phyloP scores from a whole-genome alignment of 108 stramenopile species.

The Stephanodiscus triporus region DNA sequence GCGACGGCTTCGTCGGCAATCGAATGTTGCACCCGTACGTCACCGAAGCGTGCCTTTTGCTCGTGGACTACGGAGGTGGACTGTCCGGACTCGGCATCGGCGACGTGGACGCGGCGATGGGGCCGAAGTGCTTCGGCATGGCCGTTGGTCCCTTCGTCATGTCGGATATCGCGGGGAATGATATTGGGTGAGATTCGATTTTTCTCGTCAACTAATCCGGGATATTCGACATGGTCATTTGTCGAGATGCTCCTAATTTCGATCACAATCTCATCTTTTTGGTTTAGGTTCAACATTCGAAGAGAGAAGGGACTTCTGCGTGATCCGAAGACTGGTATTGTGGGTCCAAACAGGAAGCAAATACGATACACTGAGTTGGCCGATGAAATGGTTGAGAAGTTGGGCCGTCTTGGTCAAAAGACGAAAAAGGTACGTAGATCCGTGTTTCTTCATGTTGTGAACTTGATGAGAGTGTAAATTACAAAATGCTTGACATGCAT shows the following conservation, averaged over 20 bases:
- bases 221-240: not conserved
- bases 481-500: not conserved
- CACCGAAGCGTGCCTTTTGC: conserved; percentile 66
- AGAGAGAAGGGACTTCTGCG: conserved; percentile 72
- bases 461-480: not conserved
- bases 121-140: conserved; percentile 73
- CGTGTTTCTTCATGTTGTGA: conserved; percentile 1
- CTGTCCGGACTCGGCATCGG: conserved; percentile 60
- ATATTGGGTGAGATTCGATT: conserved; percentile 70
- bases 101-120: conserved; percentile 77
- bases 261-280: not conserved
- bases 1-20: conserved; percentile 98
- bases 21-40: conserved; percentile 91
- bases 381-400: conserved; percentile 82
- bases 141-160: conserved; percentile 91
- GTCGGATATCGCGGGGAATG: conserved; percentile 95
- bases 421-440: conserved; percentile 61
- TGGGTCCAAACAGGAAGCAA: conserved; percentile 54
- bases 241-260: not conserved
- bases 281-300: conserved; percentile 67
- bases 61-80: conserved; percentile 60
- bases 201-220: conserved; percentile 2
- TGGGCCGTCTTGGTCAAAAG: conserved; percentile 92
- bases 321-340: conserved; percentile 49
- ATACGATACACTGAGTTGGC: conserved; percentile 88